Evolutionary conservation across 1,139 yeast species (phyloP).

Genomic region (Taiozyma sp.): DNA sequence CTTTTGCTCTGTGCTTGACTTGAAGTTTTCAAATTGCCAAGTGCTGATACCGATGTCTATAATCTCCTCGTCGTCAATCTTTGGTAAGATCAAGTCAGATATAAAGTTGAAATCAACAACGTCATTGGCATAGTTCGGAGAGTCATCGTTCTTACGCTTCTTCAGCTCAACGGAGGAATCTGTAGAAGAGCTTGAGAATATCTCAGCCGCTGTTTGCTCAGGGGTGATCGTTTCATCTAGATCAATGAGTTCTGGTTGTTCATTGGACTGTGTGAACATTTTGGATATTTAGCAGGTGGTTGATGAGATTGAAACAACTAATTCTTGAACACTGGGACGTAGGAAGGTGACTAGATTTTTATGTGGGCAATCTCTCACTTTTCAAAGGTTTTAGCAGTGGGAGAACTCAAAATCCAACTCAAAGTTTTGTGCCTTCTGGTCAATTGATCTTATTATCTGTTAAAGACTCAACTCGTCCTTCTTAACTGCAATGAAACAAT

Average conservation of each 20-base stretch:
- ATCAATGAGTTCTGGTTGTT: conserved; percentile 4
- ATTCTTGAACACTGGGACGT: not conserved
- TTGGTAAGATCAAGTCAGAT: conserved; percentile 27
- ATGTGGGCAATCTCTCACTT: not conserved
- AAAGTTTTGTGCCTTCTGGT: not conserved
- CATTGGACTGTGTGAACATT: not conserved
- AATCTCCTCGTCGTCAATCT: conserved; percentile 33
- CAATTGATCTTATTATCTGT: not conserved
- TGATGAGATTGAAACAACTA: not conserved
- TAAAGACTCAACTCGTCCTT: not conserved
- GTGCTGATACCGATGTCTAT: conserved; percentile 39
- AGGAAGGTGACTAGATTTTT: not conserved
- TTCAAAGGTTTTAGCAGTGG: not conserved
- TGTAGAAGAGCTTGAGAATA: not conserved
- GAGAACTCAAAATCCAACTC: not conserved
- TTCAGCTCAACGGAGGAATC: conserved; percentile 6
- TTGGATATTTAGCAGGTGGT: not conserved
- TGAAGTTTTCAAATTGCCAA: conserved; percentile 76
- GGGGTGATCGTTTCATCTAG: not conserved
- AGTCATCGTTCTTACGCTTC: conserved; percentile 3
- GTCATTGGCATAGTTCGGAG: conserved; percentile 1
- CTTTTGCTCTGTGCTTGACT: conserved; percentile 40
- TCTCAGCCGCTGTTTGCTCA: not conserved
- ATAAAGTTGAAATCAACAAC: conserved; percentile 14
- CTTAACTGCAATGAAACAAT: no score